These are phyloP conservation scores for Neophaeococcomyces mojaviensis DNA, from an alignment of 2,329 filamentous ascomycete species.

Conservation along the genomic window DNA sequence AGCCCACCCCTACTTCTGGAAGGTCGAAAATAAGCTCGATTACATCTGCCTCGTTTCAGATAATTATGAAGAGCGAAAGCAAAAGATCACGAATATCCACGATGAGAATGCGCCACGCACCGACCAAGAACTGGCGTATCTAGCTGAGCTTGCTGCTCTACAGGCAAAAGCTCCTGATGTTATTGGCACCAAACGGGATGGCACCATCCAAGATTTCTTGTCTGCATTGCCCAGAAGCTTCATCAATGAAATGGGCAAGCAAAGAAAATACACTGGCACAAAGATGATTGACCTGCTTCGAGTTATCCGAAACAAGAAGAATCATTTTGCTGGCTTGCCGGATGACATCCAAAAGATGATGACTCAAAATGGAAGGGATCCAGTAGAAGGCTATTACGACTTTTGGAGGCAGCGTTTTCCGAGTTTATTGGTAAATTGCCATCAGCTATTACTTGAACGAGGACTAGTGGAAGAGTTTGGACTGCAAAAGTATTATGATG, in stretches of 20 bases:
- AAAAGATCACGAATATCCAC: conserved; percentile 19
- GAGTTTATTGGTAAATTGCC: conserved; percentile 68
- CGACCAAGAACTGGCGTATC: conserved; percentile 13
- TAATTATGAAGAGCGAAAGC: conserved; percentile 83
- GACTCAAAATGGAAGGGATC: conserved; percentile 10
- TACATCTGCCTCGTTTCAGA: conserved; percentile 97
- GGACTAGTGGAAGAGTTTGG: conserved; percentile 52
- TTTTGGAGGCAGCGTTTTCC: conserved; percentile 82
- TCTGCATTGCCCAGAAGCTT: conserved; percentile 69
- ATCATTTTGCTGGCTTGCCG: conserved; percentile 95
- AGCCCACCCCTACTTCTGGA: conserved; percentile 96
- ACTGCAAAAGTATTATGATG: conserved; percentile 62
- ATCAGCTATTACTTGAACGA: conserved; percentile 63
- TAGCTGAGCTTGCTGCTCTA: conserved; percentile 40
- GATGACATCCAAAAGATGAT: conserved; percentile 67
- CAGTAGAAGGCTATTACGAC: conserved; percentile 62
- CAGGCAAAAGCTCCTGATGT: conserved; percentile 48
- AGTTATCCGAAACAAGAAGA: conserved; percentile 89
- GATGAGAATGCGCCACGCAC: conserved; percentile 19
- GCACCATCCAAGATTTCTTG: conserved; percentile 67
- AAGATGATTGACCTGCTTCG: conserved; percentile 78
- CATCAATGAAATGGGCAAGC: conserved; percentile 82
- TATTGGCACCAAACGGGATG: conserved; percentile 30
- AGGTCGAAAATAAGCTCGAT: conserved; percentile 73
- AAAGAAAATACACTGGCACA: conserved; percentile 85